These are phyloP conservation scores for Pythium vanterpoolii DNA, from an alignment of 352 stramenopile species.

Conservation along the genomic window DNA sequence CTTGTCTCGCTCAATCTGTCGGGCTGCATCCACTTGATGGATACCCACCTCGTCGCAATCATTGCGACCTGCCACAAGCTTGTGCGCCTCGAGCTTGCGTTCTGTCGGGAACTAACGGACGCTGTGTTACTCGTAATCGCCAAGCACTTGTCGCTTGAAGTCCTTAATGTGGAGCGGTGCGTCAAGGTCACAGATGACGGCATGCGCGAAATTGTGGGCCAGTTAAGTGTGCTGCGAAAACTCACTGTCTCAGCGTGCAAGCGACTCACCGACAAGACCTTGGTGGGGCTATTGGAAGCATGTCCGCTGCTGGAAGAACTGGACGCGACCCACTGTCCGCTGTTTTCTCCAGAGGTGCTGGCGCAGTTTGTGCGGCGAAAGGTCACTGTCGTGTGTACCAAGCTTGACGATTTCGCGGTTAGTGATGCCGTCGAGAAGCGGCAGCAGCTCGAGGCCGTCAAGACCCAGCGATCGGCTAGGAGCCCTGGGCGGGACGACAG, in stretches of 20 bases:
- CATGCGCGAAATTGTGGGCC: slow-evolving; percentile 69
- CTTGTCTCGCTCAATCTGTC: slow-evolving; percentile 82
- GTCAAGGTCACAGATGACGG: slow-evolving; percentile 83
- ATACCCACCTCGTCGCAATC: slow-evolving; percentile 69
- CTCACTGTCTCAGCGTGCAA: slow-evolving; percentile 82
- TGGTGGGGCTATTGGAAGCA: slow-evolving; percentile 48
- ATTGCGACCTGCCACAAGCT: slow-evolving; percentile 65
- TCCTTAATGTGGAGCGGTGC: slow-evolving; percentile 62
- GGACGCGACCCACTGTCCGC: slow-evolving; percentile 76
- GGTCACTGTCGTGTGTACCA: slow-evolving; percentile 46
- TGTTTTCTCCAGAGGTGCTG: slow-evolving; percentile 51
- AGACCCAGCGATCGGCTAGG: slow-evolving; percentile 3
- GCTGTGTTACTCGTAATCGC: slow-evolving; percentile 59
- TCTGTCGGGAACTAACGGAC: slow-evolving; percentile 87
- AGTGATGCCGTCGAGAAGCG: slow-evolving; percentile 17
- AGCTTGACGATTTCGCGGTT: slow-evolving; percentile 35
- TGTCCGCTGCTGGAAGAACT: slow-evolving; percentile 65
- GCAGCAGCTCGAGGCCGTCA: background rate
- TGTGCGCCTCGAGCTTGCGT: slow-evolving; percentile 62
- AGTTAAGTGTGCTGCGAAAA: slow-evolving; percentile 63
- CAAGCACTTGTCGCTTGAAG: slow-evolving; percentile 77
- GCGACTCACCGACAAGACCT: slow-evolving; percentile 60
- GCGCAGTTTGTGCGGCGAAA: slow-evolving; percentile 54
- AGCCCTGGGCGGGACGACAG: background rate
- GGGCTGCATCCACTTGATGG: slow-evolving; percentile 70